Evolutionary conservation across 148 eudicot species (phyloP).

Genomic region (Arctostaphylos glauca): DNA sequence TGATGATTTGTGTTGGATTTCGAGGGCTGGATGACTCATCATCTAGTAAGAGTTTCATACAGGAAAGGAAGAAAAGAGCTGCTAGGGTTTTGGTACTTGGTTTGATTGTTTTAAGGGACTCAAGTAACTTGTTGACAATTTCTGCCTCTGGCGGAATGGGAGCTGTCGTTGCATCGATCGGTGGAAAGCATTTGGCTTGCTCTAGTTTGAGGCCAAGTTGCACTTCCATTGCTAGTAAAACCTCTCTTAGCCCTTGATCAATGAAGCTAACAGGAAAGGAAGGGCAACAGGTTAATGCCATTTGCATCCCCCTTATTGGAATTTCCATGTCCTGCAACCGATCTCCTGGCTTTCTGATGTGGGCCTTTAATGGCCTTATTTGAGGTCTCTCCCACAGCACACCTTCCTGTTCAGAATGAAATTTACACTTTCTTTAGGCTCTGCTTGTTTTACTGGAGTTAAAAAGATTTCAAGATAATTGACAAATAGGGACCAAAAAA

Average conservation of each 20-base stretch:
- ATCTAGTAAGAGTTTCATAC: conserved; percentile 26
- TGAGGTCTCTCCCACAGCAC: conserved; percentile 41
- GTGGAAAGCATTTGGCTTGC: conserved; percentile 26
- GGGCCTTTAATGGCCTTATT: conserved; percentile 14
- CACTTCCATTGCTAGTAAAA: conserved; percentile 10
- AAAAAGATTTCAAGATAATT: background rate
- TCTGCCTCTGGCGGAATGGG: conserved; percentile 19
- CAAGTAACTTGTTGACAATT: conserved; percentile 16
- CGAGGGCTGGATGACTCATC: conserved; percentile 10
- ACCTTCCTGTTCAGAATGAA: conserved; percentile 36
- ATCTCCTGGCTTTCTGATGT: conserved; percentile 26
- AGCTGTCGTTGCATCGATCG: conserved; percentile 25
- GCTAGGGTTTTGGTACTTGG: conserved; percentile 21
- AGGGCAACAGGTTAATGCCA: conserved; percentile 31
- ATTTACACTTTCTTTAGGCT: background rate
- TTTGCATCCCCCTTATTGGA: conserved; percentile 44
- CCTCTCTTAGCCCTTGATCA: conserved; percentile 25
- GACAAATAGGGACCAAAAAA: background rate
- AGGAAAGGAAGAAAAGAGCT: conserved; percentile 36
- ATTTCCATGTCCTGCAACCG: conserved; percentile 37
- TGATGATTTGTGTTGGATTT: background rate
- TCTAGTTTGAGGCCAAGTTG: conserved; percentile 28
- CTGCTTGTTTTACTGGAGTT: background rate
- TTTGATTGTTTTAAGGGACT: conserved; percentile 9
- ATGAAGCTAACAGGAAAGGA: conserved; percentile 14